Evolutionary conservation across 2,329 filamentous ascomycete species (phyloP).

Genomic region (Sporothrix brasiliensis): DNA sequence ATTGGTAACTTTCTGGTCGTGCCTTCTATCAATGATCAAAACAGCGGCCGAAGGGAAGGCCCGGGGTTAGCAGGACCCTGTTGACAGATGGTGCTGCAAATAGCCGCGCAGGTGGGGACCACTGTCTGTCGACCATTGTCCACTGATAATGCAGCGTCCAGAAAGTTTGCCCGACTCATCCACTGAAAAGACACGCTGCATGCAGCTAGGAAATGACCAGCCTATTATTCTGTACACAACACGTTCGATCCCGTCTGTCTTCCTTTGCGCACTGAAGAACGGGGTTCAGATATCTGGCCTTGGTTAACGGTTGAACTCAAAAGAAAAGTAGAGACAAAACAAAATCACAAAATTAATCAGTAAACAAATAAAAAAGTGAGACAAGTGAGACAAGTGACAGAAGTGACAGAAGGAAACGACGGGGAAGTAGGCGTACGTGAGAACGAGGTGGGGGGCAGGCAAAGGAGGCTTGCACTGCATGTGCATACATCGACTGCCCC

Average conservation of each 20-base stretch:
- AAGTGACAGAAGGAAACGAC: too few species aligned
- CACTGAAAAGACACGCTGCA: too few species aligned
- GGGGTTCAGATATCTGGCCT: too few species aligned
- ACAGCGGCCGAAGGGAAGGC: neutral
- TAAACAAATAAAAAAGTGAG: too few species aligned
- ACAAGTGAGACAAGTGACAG: too few species aligned
- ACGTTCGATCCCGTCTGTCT: neutral
- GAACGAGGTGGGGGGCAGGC: neutral
- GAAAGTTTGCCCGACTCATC: slow-evolving; percentile 21
- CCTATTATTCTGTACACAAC: slow-evolving; percentile 2
- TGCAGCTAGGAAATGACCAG: neutral
- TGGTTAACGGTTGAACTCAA: neutral
- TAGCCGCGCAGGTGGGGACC: slow-evolving; percentile 31
- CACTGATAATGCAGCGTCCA: slow-evolving; percentile 6
- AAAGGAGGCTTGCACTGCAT: slow-evolving; percentile 12
- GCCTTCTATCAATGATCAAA: neutral
- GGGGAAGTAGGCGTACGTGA: neutral
- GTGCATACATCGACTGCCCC: neutral
- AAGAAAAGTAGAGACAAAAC: neutral
- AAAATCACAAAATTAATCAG: too few species aligned
- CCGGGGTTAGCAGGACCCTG: neutral
- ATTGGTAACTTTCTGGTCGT: neutral
- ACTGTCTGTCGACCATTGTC: neutral
- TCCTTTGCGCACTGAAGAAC: neutral
- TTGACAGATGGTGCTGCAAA: slow-evolving; percentile 22